Conservation (phyloP, 768 basidiomycete genomes). For the Panaeolus papilionaceus region DNA sequence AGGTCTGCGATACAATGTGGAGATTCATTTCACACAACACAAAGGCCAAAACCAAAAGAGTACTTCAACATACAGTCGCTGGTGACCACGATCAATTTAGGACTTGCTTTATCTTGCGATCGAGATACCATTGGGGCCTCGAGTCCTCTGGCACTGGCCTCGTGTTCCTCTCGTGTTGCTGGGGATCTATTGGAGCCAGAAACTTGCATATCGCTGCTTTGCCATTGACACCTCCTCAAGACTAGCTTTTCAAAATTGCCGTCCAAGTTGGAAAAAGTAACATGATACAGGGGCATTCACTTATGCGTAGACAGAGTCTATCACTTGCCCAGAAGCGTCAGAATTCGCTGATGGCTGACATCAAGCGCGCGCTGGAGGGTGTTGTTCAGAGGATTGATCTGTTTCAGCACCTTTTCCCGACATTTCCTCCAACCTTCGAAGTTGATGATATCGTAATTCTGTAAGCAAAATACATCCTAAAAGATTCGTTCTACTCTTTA, state of each 20-base stretch:
- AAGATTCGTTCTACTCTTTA: not conserved
- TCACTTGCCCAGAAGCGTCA: not conserved
- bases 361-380: constrained; percentile 10
- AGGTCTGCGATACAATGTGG: too few relatives aligned
- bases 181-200: not conserved
- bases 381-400: constrained; percentile 2
- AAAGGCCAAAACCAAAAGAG: too few relatives aligned
- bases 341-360: not conserved
- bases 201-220: not conserved
- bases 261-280: not conserved
- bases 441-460: constrained; percentile 6
- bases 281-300: not conserved
- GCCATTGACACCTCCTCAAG: not conserved
- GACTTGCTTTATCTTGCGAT: not conserved
- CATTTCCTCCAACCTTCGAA: not conserved
- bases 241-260: not conserved
- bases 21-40: too few relatives aligned
- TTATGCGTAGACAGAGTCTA: not conserved
- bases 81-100: not conserved
- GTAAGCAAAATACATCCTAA: not conserved
- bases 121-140: not conserved
- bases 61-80: not conserved
- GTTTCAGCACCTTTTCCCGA: not conserved
- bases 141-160: not conserved
- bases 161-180: constrained; percentile 4